These are phyloP conservation scores for Cyberlindnera japonica DNA, from an alignment of 805 yeast genomes.

Conservation along the genomic window DNA sequence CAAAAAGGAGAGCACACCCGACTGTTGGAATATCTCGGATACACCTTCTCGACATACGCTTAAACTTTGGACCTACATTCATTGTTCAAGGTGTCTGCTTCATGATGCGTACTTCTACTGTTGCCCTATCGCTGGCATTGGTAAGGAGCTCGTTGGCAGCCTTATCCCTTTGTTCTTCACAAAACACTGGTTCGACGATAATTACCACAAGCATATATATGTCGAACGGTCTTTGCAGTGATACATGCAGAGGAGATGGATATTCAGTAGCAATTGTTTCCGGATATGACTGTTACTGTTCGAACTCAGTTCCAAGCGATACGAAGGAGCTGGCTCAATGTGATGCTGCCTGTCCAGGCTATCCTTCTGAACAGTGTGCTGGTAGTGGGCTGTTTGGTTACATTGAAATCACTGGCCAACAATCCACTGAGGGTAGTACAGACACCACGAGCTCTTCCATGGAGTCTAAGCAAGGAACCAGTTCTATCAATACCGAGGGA, in stretches of 20 bases:
- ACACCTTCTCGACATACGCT: too few relatives aligned
- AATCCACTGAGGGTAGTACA: conserved; percentile 1
- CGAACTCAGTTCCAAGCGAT: conserved; percentile 35
- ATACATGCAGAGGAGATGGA: conserved; percentile 30
- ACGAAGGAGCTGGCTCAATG: conserved; percentile 36
- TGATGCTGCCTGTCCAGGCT: conserved; percentile 41
- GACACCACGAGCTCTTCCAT: conserved; percentile 12
- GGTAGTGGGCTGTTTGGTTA: conserved; percentile 41
- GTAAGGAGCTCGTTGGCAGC: conserved; percentile 3
- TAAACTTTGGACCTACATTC: too few relatives aligned
- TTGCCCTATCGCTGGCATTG: neutral
- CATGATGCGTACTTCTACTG: neutral
- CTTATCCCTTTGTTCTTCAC: conserved; percentile 18
- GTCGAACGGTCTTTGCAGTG: conserved; percentile 44
- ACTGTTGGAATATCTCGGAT: too few relatives aligned
- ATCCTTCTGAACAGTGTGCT: conserved; percentile 36
- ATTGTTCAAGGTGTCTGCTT: too few relatives aligned
- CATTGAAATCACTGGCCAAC: conserved; percentile 20
- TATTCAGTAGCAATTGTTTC: conserved; percentile 48
- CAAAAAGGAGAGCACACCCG: neutral
- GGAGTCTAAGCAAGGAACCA: neutral
- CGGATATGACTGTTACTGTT: conserved; percentile 40
- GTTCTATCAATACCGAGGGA: conserved; percentile 17
- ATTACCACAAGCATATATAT: conserved; percentile 14
- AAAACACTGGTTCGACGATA: conserved; percentile 21